Evolutionary conservation across 257 asterid species (phyloP).

Genomic region (Primulina tabacum): DNA sequence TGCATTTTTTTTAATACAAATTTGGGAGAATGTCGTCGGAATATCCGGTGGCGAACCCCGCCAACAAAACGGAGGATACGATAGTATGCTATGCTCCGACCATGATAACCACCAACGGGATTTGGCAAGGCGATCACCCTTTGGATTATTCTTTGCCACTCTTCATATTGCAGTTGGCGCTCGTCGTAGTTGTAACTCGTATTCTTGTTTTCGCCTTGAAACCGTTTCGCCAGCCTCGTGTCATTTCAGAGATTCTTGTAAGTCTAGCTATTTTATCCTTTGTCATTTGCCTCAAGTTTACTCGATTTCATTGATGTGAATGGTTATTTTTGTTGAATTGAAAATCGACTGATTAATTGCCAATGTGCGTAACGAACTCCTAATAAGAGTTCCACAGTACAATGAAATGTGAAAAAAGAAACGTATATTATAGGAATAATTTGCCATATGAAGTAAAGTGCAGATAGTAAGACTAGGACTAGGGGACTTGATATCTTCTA

Average conservation of each 20-base stretch:
- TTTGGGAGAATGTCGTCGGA: slow-evolving; percentile 32
- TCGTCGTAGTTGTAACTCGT: slow-evolving; percentile 71
- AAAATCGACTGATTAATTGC: too few species aligned
- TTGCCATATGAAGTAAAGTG: not conserved
- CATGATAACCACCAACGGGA: slow-evolving; percentile 84
- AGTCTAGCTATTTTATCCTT: slow-evolving; percentile 19
- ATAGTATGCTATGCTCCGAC: slow-evolving; percentile 94
- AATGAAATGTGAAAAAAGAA: too few species aligned
- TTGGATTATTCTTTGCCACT: slow-evolving; percentile 89
- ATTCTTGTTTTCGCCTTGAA: slow-evolving; percentile 67
- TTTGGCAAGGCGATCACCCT: slow-evolving; percentile 97
- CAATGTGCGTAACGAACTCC: not conserved
- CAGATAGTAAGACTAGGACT: not conserved
- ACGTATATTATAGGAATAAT: not conserved
- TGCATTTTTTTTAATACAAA: not conserved
- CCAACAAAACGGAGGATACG: slow-evolving; percentile 40
- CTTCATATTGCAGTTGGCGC: slow-evolving; percentile 72
- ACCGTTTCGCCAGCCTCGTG: slow-evolving; percentile 95
- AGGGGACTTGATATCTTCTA: not conserved
- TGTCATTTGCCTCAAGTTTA: not conserved
- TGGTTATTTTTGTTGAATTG: not conserved
- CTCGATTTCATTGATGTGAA: not conserved
- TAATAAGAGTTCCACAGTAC: too few species aligned
- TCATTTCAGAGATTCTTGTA: slow-evolving; percentile 87
- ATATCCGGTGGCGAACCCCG: not conserved